A percentile compares a stretch with the other conserved stretches of the same genome.
phyloP scores from a whole-genome alignment of 2,329 filamentous ascomycete species.

The Sordariomycetes sp. region DNA sequence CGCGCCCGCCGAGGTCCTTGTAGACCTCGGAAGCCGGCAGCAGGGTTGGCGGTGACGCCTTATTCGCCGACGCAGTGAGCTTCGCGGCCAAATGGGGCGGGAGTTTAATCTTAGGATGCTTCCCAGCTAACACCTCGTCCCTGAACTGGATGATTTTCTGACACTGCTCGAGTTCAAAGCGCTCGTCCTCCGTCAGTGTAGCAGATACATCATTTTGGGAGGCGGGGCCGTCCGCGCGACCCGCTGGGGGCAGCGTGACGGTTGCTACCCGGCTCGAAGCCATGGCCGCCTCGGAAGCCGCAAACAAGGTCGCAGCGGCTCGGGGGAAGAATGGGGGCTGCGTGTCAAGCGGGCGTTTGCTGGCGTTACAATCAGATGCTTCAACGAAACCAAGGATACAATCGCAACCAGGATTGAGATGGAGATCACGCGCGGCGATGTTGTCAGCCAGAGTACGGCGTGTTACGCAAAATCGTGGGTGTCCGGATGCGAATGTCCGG shows the following conservation, averaged over 20 bases:
- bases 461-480: neutral
- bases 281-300: neutral
- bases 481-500: neutral
- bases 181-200: slow-evolving; percentile 3
- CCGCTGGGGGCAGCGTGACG: neutral
- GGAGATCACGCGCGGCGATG: neutral
- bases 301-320: no score
- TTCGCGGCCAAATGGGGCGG: slow-evolving; percentile 23
- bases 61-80: slow-evolving; percentile 7
- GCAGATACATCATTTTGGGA: neutral
- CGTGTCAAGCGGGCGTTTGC: neutral
- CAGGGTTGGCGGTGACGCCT: slow-evolving; percentile 1
- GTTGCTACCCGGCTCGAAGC: slow-evolving; percentile 1
- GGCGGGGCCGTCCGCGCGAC: neutral
- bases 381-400: neutral
- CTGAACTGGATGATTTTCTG: slow-evolving; percentile 69
- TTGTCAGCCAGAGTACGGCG: neutral
- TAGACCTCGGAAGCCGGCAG: neutral
- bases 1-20: neutral
- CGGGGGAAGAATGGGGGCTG: neutral
- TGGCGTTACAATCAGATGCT: neutral
- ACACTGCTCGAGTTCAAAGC: slow-evolving; percentile 35
- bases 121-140: slow-evolving; percentile 69
- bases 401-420: neutral
- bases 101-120: slow-evolving; percentile 49